These are phyloP conservation scores for Sarocladium kiliense DNA, from an alignment of 2,329 filamentous ascomycete species.

Conservation along the genomic window DNA sequence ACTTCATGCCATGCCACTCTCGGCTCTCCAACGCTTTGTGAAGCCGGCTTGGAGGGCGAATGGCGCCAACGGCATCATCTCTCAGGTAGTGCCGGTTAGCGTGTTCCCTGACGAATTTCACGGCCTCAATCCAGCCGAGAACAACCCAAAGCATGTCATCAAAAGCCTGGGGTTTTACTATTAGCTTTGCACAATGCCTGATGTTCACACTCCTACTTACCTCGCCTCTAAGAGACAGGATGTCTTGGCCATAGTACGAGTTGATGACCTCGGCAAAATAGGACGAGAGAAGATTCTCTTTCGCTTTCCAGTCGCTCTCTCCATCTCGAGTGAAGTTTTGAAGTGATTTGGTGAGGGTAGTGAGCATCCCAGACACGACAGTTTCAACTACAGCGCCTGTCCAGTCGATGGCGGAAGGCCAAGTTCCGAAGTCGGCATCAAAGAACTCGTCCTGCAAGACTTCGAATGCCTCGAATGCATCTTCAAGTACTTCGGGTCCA, in stretches of 20 bases:
- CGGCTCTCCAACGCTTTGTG: slow-evolving; percentile 31
- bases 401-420: slow-evolving; percentile 89
- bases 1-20: slow-evolving; percentile 73
- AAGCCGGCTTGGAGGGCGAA: slow-evolving; percentile 11
- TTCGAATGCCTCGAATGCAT: slow-evolving; percentile 60
- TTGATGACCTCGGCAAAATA: slow-evolving; percentile 73
- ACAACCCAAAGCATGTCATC: slow-evolving; percentile 97
- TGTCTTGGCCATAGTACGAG: slow-evolving; percentile 85
- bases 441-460: slow-evolving; percentile 79
- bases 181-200: background rate
- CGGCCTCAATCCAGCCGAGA: slow-evolving; percentile 79
- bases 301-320: slow-evolving; percentile 40
- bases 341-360: slow-evolving; percentile 62
- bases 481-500: slow-evolving; percentile 28
- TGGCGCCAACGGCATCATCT: slow-evolving; percentile 14
- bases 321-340: slow-evolving; percentile 26
- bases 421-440: slow-evolving; percentile 69
- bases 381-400: slow-evolving; percentile 82
- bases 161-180: slow-evolving; percentile 54
- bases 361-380: slow-evolving; percentile 67
- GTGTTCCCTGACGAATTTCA: slow-evolving; percentile 72
- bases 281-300: slow-evolving; percentile 75
- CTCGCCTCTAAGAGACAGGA: slow-evolving; percentile 63
- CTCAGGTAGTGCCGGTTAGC: slow-evolving; percentile 53
- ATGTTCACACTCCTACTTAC: slow-evolving; percentile 18